Evolutionary conservation across 2,329 filamentous ascomycete species (phyloP).

Genomic region (Exophiala sp.): DNA sequence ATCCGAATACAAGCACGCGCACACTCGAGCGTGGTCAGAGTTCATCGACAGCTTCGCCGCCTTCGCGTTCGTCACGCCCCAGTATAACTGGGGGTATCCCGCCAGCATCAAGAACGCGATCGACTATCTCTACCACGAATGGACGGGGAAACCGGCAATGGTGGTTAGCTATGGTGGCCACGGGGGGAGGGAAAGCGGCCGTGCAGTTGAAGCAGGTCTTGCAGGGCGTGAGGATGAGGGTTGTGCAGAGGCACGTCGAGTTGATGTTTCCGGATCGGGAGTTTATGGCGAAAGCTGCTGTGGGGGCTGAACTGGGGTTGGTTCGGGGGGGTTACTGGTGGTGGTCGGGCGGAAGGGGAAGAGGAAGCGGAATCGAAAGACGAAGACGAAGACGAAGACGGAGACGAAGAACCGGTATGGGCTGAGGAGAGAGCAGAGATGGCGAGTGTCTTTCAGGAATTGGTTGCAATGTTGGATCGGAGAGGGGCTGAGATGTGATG

Average conservation of each 20-base stretch:
- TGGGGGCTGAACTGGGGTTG: conserved; percentile 30
- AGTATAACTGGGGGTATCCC: conserved; percentile 53
- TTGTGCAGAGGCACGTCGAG: conserved; percentile 30
- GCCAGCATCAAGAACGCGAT: conserved; percentile 56
- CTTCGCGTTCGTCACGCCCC: conserved; percentile 41
- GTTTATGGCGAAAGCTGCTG: conserved; percentile 22
- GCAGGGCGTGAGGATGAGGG: conserved; percentile 34
- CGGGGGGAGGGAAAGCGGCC: conserved; percentile 37
- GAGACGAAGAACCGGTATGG: conserved; percentile 12
- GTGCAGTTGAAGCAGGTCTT: conserved; percentile 35
- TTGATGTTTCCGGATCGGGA: conserved; percentile 32
- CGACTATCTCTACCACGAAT: conserved; percentile 56
- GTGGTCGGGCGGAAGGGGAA: too few species aligned
- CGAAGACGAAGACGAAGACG: conserved; percentile 8
- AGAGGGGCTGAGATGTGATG: too few species aligned
- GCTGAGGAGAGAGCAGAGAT: conserved; percentile 12
- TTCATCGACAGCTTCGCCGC: conserved; percentile 34
- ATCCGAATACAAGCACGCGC: conserved; percentile 34
- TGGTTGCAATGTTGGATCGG: conserved; percentile 5
- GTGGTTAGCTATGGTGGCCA: conserved; percentile 52
- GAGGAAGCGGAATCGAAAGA: too few species aligned
- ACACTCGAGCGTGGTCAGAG: conserved; percentile 37
- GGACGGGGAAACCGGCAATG: conserved; percentile 49
- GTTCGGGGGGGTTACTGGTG: too few species aligned
- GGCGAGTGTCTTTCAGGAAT: conserved; percentile 12